Conservation (phyloP, 345 rosid species). For the Populus davidiana region DNA sequence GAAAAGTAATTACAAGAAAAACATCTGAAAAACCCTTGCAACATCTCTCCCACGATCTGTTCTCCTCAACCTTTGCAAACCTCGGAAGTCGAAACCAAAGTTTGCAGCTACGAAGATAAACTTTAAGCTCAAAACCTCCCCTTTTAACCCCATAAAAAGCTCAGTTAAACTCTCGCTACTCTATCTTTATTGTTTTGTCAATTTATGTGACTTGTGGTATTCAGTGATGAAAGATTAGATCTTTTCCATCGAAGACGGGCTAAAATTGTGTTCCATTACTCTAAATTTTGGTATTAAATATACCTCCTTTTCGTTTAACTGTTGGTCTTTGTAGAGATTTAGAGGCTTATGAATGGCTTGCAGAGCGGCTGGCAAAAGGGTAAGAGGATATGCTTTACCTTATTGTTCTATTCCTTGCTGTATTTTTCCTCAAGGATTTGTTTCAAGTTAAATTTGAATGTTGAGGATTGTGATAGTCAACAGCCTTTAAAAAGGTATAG, state of each 20-base stretch:
- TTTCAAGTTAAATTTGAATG: background rate
- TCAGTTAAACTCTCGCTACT: background rate
- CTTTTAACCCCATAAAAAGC: background rate
- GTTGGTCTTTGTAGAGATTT: background rate
- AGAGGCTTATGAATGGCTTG: constrained; percentile 54
- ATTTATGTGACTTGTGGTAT: too few relatives aligned
- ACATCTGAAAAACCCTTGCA: background rate
- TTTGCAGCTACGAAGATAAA: too few relatives aligned
- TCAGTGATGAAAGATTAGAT: too few relatives aligned
- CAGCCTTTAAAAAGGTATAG: background rate
- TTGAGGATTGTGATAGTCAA: background rate
- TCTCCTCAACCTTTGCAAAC: too few relatives aligned
- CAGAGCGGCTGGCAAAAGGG: constrained; percentile 44
- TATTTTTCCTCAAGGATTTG: background rate
- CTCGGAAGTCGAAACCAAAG: too few relatives aligned
- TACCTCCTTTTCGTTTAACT: background rate
- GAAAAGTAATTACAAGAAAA: background rate
- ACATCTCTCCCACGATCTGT: background rate
- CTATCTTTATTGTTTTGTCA: too few relatives aligned
- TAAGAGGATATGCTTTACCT: constrained; percentile 9
- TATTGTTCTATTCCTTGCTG: background rate
- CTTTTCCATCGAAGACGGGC: too few relatives aligned
- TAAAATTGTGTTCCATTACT: too few relatives aligned
- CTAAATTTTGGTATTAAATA: background rate
- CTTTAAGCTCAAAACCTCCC: background rate